Base-by-base conservation (phyloP, 2,329 filamentous ascomycete genomes). In the Epichloe elymi region DNA sequence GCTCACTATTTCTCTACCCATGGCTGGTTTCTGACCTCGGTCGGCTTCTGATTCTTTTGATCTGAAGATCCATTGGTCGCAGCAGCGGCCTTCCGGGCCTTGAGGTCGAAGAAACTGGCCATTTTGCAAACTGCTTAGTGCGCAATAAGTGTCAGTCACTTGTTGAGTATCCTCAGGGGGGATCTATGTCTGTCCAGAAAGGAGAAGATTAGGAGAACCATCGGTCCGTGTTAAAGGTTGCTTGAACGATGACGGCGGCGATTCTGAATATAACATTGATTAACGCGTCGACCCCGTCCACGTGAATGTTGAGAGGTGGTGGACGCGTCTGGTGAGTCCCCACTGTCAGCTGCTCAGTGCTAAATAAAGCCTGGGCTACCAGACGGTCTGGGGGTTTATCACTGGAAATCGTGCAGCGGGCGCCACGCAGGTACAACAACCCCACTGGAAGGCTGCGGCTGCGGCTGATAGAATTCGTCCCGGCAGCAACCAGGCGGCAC, bases 1-100 rank as follows among this genome's bases (percentile, higher is more conserved):
- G 54, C 77, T 56, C 74, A 95, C 91, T 96, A 97, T 86, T 97
- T 97, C 74, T 97, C 93, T 49, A 97, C 91, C 93, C 93, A 98
- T 61, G 93, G 93, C 63, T 96, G 91, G 8, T 61, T 59, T 83
- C 74, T 62, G 79, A 78, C 58, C 76, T 84, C 62, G 74, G 76
- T 53, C 72, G 77, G 59, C 57, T 76, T 77, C 54, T 82, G 76
- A 50, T 74, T 68, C 68, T 91, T 95, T 49, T 76, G 76, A 43
- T 84, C 80, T 19, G 77, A 69, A 53, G 70, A 65, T 47, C 75
- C 76, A 66, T 80, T 85, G 40, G 79, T 73, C 2, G 83, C 80
- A 14, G 86, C 83, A 11, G 83, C 85, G 50, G 85, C 86, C 63
- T 88, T 88, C 37, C 91, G 83, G 50, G 91, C 91, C 70, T 95